Evolutionary conservation across 2,329 filamentous ascomycete genomes (phyloP).

Genomic region (Aaosphaeria arxii): DNA sequence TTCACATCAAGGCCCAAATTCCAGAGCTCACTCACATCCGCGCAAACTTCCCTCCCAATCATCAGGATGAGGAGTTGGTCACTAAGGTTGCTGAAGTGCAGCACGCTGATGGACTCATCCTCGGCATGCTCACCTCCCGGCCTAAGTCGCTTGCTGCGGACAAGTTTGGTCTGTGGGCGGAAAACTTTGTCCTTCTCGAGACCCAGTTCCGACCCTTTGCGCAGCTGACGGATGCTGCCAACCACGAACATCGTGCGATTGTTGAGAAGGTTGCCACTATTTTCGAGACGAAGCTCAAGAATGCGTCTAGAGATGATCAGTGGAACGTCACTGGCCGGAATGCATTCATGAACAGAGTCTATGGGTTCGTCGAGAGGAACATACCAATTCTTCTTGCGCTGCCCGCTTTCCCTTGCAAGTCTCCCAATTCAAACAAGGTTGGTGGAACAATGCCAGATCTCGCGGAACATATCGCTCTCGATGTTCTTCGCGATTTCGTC

Average conservation of each 20-base stretch:
- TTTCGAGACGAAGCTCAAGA: constrained; percentile 27
- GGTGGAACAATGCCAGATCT: constrained; percentile 47
- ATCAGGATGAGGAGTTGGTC: constrained; percentile 15
- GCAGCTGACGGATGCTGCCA: constrained; percentile 12
- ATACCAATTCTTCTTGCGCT: constrained; percentile 35
- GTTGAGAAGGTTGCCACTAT: constrained; percentile 19
- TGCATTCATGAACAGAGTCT: constrained; percentile 21
- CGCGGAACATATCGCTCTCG: constrained; percentile 43
- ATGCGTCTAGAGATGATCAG: constrained; percentile 24
- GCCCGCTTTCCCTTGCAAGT: constrained; percentile 63
- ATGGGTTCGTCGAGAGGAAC: constrained; percentile 23
- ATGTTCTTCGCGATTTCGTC: constrained; percentile 40
- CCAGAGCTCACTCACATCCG: constrained; percentile 17
- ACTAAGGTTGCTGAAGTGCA: constrained; percentile 18
- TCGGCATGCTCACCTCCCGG: constrained; percentile 20
- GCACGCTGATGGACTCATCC: constrained; percentile 16
- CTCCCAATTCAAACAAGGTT: constrained; percentile 56
- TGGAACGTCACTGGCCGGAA: constrained; percentile 22
- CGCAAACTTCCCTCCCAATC: constrained; percentile 19
- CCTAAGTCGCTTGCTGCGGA: constrained; percentile 20
- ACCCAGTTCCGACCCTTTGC: constrained; percentile 23
- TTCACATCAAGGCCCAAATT: constrained; percentile 13
- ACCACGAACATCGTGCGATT: constrained; percentile 14
- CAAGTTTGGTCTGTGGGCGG: constrained; percentile 22
- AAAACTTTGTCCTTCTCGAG: constrained; percentile 26